A percentile compares a stretch with the other conserved stretches of the same genome.
These are phyloP conservation scores for Xylaria acuta DNA, from an alignment of 495 filamentous ascomycete genomes.

Conservation along the genomic window DNA sequence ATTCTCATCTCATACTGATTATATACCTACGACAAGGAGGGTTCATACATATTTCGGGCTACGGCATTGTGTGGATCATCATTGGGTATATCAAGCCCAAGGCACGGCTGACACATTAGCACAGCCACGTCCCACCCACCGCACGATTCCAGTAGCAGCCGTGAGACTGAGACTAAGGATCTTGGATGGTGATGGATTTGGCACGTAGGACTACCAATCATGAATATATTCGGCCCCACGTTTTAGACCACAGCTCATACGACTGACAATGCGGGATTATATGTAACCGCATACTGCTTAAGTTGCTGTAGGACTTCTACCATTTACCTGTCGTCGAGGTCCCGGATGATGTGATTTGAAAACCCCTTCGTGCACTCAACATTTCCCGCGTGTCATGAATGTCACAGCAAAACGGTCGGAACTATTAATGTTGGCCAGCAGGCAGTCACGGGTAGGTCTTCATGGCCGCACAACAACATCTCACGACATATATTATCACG, in stretches of 20 bases:
- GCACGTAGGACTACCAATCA: constrained; percentile 6
- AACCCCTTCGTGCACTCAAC: background rate
- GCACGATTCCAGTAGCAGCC: background rate
- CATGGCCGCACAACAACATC: background rate
- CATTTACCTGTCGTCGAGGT: background rate
- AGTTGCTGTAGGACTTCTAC: constrained; percentile 5
- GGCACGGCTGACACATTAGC: constrained; percentile 6
- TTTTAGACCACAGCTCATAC: background rate
- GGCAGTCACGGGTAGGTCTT: background rate
- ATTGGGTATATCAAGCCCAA: background rate
- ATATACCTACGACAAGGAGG: background rate
- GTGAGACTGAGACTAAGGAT: constrained; percentile 4
- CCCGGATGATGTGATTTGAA: background rate
- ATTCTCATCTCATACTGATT: background rate
- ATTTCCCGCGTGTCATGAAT: background rate
- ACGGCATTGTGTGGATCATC: background rate
- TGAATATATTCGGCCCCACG: constrained; percentile 5
- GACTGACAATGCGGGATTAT: constrained; percentile 2
- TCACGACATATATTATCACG: background rate
- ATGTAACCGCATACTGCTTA: background rate
- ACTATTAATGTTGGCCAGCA: background rate
- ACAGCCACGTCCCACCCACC: constrained; percentile 10
- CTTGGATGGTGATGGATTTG: constrained; percentile 10
- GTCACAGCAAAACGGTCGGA: background rate
- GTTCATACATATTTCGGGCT: background rate